Conservation (phyloP, 257 asterid species). For the Gynochthodes officinalis region DNA sequence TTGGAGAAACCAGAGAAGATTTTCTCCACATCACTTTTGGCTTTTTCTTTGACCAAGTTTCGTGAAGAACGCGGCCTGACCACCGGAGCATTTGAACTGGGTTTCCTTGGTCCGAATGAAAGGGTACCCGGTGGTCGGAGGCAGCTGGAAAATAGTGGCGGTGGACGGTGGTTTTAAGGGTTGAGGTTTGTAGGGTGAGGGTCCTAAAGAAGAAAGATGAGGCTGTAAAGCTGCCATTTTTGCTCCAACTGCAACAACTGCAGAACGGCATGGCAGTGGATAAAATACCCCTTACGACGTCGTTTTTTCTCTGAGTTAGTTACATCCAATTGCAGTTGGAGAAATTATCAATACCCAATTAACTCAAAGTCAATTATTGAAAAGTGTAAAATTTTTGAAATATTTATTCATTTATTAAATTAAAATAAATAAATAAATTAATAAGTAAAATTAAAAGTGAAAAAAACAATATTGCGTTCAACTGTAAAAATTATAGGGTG, state of each 20-base stretch:
- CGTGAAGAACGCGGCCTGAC: conserved; percentile 74
- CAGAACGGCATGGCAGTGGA: not conserved
- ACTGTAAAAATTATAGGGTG: no score
- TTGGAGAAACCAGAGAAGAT: conserved; percentile 83
- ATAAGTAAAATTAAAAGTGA: no score
- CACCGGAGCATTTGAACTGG: conserved; percentile 73
- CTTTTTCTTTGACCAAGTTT: conserved; percentile 94
- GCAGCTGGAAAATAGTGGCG: conserved; percentile 30
- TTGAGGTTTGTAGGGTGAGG: conserved; percentile 31
- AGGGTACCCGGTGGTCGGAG: conserved; percentile 10
- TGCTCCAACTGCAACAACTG: not conserved
- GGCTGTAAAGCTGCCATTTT: conserved; percentile 32
- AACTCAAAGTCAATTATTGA: no score
- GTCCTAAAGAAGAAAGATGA: conserved; percentile 33
- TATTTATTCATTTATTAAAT: no score
- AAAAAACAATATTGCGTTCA: no score
- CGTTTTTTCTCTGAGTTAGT: not conserved
- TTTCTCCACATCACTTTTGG: conserved; percentile 88
- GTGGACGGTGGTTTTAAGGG: conserved; percentile 29
- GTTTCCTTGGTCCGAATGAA: conserved; percentile 2
- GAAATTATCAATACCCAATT: no score
- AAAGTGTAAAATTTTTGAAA: no score
- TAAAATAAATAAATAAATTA: no score
- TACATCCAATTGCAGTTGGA: no score
- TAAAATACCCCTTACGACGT: conserved; percentile 16